Base-by-base conservation (phyloP, 805 yeast genomes). In the Maudiozyma barnettii region DNA sequence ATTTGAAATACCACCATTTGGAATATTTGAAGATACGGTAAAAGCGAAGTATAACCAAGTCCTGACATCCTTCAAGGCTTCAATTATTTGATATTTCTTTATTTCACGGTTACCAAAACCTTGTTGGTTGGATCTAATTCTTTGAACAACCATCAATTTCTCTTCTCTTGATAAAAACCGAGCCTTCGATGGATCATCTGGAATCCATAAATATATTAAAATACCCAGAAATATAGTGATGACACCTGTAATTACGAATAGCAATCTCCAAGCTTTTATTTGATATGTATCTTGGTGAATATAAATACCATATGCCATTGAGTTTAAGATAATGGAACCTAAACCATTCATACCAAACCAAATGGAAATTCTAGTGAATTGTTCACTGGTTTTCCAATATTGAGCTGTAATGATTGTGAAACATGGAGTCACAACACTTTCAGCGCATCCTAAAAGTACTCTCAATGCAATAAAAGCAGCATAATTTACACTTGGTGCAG, bases 201-300 rank as follows among this genome's bases (percentile, higher is more conserved):
- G 85, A 44, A 82, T 57, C 60, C 76, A 77, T 46, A 76, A 52
- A 40, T 62, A 60, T 49, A 78, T 68, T 10, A 72, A 45, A 10
- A 74, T 45, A 5, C 84, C 84, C 14, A 77, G 55, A 10, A 73
- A 56, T 6, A 80, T 61, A 2, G 87, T 81, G 48, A 78, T 69
- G 7, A 70, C 59, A 14, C 93, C 95, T 39, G 77, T 72, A 29
- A 81, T 68, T 43, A 84, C 64, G 58, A 74, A 84, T 3, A 81
- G 60, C 13, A 77, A 59, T 56, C 75, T 78, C 90, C 90, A 84
- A 3, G 81, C 69, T 2, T 63, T 68, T 5, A 79, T 62, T 23
- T 68, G 45, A 59, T 70, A 76, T 8, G 57, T 45, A n/a, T 60
- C 64, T 13, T 60, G 65, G 53, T 74, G 67, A 10, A 50, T 50